phyloP scores from a whole-genome alignment of 1,139 yeast species.

The Suzukiozyma palmioleophila region DNA sequence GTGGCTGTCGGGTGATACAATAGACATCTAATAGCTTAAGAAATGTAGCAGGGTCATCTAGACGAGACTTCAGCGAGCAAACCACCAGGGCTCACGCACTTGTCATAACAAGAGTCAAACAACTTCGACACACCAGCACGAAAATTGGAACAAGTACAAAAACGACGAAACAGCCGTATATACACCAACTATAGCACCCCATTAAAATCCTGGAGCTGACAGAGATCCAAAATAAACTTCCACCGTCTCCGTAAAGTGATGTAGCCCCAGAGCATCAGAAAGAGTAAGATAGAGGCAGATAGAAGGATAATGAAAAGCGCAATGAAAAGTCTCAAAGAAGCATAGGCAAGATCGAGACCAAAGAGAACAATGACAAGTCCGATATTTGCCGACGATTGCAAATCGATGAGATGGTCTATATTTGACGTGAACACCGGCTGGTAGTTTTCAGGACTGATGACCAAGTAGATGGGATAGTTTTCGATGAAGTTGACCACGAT shows the following conservation, averaged over 20 bases:
- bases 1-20: too few relatives aligned
- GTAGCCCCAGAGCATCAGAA: neutral
- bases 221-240: neutral
- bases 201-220: neutral
- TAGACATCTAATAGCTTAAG: too few relatives aligned
- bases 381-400: neutral
- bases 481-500: neutral
- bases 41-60: too few relatives aligned
- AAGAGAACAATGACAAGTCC: neutral
- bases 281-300: neutral
- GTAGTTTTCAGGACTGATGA: slow-evolving; percentile 2
- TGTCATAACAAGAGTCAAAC: too few relatives aligned
- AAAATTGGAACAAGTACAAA: too few relatives aligned
- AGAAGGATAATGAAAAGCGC: neutral
- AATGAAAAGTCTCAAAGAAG: neutral
- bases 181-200: neutral
- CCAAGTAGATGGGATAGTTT: slow-evolving; percentile 1
- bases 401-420: neutral
- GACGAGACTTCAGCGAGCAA: too few relatives aligned
- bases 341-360: neutral
- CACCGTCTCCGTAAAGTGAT: slow-evolving; percentile 1
- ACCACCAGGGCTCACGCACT: too few relatives aligned
- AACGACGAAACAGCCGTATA: too few relatives aligned
- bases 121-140: too few relatives aligned
- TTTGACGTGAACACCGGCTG: slow-evolving; percentile 3